Percentiles rank a stretch among this genome's conserved stretches.
phyloP scores from a whole-genome alignment of 2,329 filamentous ascomycete genomes.

The Rachicladosporium sp. region DNA sequence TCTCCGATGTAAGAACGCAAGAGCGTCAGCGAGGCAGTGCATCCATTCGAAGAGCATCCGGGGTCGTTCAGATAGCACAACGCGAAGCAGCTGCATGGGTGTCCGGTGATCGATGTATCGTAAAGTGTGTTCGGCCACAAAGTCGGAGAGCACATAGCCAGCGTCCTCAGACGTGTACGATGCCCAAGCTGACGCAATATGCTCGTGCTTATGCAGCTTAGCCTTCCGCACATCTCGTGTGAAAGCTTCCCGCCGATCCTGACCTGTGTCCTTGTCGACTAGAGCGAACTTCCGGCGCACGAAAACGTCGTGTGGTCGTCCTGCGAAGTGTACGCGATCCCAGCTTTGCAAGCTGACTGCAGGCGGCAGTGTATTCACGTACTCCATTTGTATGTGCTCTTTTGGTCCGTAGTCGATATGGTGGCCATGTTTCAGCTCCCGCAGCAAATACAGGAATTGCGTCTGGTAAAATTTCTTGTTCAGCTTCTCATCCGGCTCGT shows the following conservation, averaged over 20 bases:
- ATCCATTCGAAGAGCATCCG: slow-evolving; percentile 59
- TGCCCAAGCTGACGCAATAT: slow-evolving; percentile 58
- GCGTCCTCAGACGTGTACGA: slow-evolving; percentile 54
- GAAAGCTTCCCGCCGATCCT: slow-evolving; percentile 36
- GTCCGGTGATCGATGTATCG: slow-evolving; percentile 52
- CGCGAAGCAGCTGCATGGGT: slow-evolving; percentile 48
- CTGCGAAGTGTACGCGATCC: slow-evolving; percentile 54
- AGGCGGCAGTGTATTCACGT: slow-evolving; percentile 46
- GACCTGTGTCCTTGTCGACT: slow-evolving; percentile 16
- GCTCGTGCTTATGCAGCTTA: slow-evolving; percentile 49
- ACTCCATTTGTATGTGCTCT: slow-evolving; percentile 58
- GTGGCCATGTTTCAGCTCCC: slow-evolving; percentile 46
- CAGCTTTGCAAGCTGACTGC: slow-evolving; percentile 35
- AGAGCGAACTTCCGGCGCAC: slow-evolving; percentile 22
- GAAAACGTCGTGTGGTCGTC: slow-evolving; percentile 43
- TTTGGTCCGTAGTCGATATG: slow-evolving; percentile 53
- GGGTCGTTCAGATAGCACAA: slow-evolving; percentile 49
- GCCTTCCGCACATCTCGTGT: slow-evolving; percentile 48
- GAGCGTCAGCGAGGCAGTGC: slow-evolving; percentile 56
- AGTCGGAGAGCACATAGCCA: slow-evolving; percentile 56
- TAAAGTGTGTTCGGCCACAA: slow-evolving; percentile 53
- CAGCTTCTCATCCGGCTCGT: slow-evolving; percentile 47
- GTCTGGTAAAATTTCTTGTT: slow-evolving; percentile 57
- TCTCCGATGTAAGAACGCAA: slow-evolving; percentile 54
- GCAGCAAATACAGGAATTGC: slow-evolving; percentile 60